Conservation (phyloP, 441 rosid species). For the Pelargonium fulgidum region DNA sequence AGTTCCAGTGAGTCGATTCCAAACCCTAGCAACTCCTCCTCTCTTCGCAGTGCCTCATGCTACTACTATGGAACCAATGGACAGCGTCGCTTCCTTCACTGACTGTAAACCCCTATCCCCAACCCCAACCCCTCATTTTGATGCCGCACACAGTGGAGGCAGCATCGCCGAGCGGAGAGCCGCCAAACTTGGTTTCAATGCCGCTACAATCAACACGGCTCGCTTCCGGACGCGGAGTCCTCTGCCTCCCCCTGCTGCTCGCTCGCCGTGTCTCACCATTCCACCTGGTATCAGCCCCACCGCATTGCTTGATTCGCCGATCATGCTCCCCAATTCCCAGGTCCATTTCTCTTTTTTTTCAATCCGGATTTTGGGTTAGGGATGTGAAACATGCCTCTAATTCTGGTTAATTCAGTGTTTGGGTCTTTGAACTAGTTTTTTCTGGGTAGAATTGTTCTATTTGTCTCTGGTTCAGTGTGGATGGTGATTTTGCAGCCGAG, state of each 20-base stretch:
- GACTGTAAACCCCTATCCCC: slow-evolving; percentile 5
- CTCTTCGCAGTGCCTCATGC: too few species aligned
- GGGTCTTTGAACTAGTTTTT: background rate
- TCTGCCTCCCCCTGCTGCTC: slow-evolving; percentile 18
- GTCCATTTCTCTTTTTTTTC: slow-evolving; percentile 19
- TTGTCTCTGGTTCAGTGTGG: background rate
- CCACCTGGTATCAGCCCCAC: slow-evolving; percentile 59
- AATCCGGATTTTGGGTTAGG: too few species aligned
- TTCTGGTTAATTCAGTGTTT: background rate
- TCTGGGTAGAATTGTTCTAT: background rate
- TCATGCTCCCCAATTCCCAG: slow-evolving; percentile 49
- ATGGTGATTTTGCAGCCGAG: background rate
- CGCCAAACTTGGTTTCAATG: slow-evolving; percentile 49
- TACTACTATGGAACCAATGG: background rate
- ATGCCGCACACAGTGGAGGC: slow-evolving; percentile 2
- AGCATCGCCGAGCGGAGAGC: slow-evolving; percentile 67
- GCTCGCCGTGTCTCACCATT: slow-evolving; percentile 38
- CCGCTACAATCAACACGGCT: slow-evolving; percentile 34
- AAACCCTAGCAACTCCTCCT: too few species aligned
- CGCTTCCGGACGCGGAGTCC: slow-evolving; percentile 29
- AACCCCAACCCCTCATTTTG: background rate
- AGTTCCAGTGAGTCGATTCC: too few species aligned
- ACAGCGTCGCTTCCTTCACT: background rate
- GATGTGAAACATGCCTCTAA: background rate
- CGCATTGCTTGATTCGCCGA: slow-evolving; percentile 51